phyloP scores from a whole-genome alignment of 495 filamentous ascomycete species.

The Glarea lozoyensis region DNA sequence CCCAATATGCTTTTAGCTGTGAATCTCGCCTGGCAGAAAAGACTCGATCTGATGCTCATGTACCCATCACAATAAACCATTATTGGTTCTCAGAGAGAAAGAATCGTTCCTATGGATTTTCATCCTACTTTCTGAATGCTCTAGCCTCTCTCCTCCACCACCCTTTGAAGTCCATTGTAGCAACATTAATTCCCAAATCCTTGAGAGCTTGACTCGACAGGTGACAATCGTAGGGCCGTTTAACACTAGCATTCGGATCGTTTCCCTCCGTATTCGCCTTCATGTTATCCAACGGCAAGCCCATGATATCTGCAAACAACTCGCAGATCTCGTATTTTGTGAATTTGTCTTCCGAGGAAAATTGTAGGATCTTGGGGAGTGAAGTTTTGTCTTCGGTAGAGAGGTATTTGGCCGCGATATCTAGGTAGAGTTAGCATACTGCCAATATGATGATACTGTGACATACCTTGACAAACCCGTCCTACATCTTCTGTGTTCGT shows the following conservation, averaged over 20 bases:
- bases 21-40: too few species aligned
- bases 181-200: slow-evolving; percentile 68
- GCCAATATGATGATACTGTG: not conserved
- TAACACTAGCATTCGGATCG: slow-evolving; percentile 57
- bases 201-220: slow-evolving; percentile 68
- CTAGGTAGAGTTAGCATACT: slow-evolving; percentile 18
- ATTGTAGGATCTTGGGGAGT: slow-evolving; percentile 71
- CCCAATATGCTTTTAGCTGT: too few species aligned
- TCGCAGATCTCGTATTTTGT: slow-evolving; percentile 92
- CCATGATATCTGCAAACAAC: slow-evolving; percentile 71
- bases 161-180: slow-evolving; percentile 63
- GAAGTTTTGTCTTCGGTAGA: slow-evolving; percentile 27
- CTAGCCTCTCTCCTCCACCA: slow-evolving; percentile 65
- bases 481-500: slow-evolving; percentile 83
- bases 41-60: too few species aligned
- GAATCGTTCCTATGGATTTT: too few species aligned
- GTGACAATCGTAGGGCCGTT: slow-evolving; percentile 86
- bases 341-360: slow-evolving; percentile 76
- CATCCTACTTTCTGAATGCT: slow-evolving; percentile 31
- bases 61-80: not conserved
- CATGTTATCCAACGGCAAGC: slow-evolving; percentile 63
- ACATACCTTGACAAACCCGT: slow-evolving; percentile 55
- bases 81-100: not conserved
- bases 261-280: slow-evolving; percentile 64
- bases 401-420: slow-evolving; percentile 61